phyloP scores from a whole-genome alignment of 2,329 filamentous ascomycete species.

The Trichoderma arundinaceum region DNA sequence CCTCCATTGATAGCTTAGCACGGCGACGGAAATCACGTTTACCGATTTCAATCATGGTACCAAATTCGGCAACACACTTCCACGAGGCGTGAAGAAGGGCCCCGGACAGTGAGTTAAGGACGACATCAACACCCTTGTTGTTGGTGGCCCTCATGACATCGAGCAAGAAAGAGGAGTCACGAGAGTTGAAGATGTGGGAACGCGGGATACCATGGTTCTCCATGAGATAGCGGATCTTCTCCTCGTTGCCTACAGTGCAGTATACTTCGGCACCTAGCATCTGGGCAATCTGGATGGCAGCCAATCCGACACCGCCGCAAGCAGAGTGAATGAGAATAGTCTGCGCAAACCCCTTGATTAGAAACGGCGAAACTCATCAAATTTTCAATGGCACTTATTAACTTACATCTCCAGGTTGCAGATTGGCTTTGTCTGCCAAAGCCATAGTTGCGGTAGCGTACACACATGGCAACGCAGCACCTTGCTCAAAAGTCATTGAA shows the following conservation, averaged over 20 bases:
- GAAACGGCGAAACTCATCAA: not conserved
- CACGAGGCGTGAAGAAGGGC: not conserved
- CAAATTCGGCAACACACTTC: conserved; percentile 1
- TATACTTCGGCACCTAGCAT: conserved; percentile 43
- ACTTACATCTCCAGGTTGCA: conserved; percentile 30
- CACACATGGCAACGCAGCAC: conserved; percentile 13
- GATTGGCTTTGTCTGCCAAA: conserved; percentile 39
- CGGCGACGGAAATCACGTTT: conserved; percentile 38
- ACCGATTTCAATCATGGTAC: not conserved
- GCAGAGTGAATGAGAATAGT: conserved; percentile 46
- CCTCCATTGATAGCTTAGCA: conserved; percentile 38
- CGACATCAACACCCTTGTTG: conserved; percentile 22
- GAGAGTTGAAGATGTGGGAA: conserved; percentile 44
- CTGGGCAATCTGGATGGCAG: conserved; percentile 42
- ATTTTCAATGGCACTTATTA: too few species aligned
- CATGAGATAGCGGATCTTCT: conserved; percentile 46
- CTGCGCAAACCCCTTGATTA: conserved; percentile 32
- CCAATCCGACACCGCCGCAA: conserved; percentile 44
- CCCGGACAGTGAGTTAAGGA: not conserved
- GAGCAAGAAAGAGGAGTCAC: conserved; percentile 42
- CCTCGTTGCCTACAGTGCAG: conserved; percentile 43
- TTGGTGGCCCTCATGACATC: conserved; percentile 40
- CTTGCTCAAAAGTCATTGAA: conserved; percentile 19
- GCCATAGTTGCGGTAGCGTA: conserved; percentile 36
- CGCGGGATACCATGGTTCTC: conserved; percentile 41